phyloP scores from a whole-genome alignment of 768 basidiomycete genomes.

The Rhodotorula paludigena region DNA sequence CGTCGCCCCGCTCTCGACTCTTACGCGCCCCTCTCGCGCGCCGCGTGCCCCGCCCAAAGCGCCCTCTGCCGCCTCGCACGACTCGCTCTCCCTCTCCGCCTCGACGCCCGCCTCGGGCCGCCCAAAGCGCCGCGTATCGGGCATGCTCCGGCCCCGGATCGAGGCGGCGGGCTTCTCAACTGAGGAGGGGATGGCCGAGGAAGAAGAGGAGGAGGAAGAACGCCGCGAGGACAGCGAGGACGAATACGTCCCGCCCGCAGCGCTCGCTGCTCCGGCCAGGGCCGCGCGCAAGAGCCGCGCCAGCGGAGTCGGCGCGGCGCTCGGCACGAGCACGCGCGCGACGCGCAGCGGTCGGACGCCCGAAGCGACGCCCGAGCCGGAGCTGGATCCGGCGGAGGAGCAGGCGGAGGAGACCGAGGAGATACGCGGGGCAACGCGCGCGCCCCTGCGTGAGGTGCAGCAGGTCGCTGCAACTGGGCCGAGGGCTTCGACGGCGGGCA shows the following conservation, averaged over 20 bases:
- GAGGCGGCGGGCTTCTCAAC: background rate
- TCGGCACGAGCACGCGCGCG: background rate
- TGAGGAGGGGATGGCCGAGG: background rate
- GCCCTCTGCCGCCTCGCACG: slow-evolving; percentile 11
- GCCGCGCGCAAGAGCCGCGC: background rate
- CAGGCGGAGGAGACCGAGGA: background rate
- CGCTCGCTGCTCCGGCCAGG: background rate
- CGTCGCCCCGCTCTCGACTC: background rate
- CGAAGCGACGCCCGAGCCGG: background rate
- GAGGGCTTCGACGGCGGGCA: background rate
- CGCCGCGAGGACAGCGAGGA: background rate
- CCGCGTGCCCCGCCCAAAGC: slow-evolving; percentile 15
- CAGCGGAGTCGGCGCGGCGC: background rate
- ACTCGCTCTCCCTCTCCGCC: background rate
- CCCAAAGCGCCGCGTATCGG: background rate
- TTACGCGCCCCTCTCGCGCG: background rate
- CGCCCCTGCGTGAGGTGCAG: background rate
- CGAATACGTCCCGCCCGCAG: background rate
- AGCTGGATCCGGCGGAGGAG: background rate
- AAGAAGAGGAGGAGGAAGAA: background rate
- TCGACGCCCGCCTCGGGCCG: background rate
- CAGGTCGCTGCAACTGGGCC: background rate
- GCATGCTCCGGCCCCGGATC: background rate
- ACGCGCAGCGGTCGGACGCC: background rate
- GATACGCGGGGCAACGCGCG: background rate